A percentile compares a stretch with the other conserved stretches of the same genome.
These are phyloP conservation scores for Chrysoporthe deuterocubensis DNA, from an alignment of 2,329 filamentous ascomycete species.

Conservation along the genomic window DNA sequence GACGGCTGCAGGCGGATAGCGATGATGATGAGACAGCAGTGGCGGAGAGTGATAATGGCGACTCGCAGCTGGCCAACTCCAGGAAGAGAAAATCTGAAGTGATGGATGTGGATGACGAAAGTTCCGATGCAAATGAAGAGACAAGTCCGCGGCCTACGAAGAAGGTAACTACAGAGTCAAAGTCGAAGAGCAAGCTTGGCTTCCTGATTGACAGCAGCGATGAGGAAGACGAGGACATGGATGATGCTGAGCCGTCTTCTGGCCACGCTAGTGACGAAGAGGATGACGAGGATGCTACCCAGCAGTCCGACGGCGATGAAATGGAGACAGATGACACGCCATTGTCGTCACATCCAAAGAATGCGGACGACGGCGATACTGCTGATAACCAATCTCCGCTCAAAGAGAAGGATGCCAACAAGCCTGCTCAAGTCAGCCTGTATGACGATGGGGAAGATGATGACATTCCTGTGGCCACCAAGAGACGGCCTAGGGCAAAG, in stretches of 20 bases:
- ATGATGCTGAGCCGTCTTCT: slow-evolving; percentile 21
- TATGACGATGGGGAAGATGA: slow-evolving; percentile 22
- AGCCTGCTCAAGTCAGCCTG: not conserved
- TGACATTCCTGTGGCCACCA: slow-evolving; percentile 19
- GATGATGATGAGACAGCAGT: slow-evolving; percentile 28
- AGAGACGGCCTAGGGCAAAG: slow-evolving; percentile 22
- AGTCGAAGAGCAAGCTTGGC: slow-evolving; percentile 25
- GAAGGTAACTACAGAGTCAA: slow-evolving; percentile 29
- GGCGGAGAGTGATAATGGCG: slow-evolving; percentile 7
- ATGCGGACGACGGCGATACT: not conserved
- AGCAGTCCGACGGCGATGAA: slow-evolving; percentile 35
- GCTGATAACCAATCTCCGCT: slow-evolving; percentile 9
- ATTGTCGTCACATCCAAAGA: slow-evolving; percentile 23
- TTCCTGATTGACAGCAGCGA: slow-evolving; percentile 32
- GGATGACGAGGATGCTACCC: slow-evolving; percentile 29
- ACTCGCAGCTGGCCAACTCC: slow-evolving; percentile 17
- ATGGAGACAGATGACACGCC: slow-evolving; percentile 33
- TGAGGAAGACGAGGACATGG: slow-evolving; percentile 41
- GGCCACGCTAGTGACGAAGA: not conserved
- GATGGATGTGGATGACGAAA: slow-evolving; percentile 37
- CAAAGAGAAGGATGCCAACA: slow-evolving; percentile 20
- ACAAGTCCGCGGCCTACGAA: slow-evolving; percentile 28
- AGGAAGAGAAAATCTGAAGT: slow-evolving; percentile 40
- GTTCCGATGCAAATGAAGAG: slow-evolving; percentile 35
- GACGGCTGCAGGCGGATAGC: slow-evolving; percentile 31